A percentile compares a stretch with the other conserved stretches of the same genome.
Conservation (phyloP, 768 basidiomycete species). For the Baorangia bicolor region DNA sequence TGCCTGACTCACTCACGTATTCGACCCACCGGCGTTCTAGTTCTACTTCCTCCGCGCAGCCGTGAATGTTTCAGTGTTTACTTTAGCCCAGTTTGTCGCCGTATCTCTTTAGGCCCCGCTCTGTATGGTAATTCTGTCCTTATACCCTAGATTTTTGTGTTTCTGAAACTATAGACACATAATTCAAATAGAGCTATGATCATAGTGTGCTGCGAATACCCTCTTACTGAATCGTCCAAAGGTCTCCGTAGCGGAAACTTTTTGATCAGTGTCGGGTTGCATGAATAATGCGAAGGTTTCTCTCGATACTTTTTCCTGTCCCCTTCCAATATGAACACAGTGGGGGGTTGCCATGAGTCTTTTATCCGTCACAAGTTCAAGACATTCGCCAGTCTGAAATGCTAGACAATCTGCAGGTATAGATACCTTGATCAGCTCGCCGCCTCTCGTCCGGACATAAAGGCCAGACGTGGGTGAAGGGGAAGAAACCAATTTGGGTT, state of each 20-base stretch:
- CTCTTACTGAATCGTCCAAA: slow-evolving; percentile 91
- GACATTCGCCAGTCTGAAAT: slow-evolving; percentile 96
- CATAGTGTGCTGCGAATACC: slow-evolving; percentile 61
- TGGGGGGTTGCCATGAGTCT: slow-evolving; percentile 91
- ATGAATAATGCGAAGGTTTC: slow-evolving; percentile 91
- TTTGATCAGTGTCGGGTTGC: slow-evolving; percentile 83
- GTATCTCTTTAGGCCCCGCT: not conserved
- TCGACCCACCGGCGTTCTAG: slow-evolving; percentile 41
- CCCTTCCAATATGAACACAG: slow-evolving; percentile 76
- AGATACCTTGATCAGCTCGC: slow-evolving; percentile 74
- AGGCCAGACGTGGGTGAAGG: slow-evolving; percentile 82
- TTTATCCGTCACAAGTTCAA: slow-evolving; percentile 83
- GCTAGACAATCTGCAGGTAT: slow-evolving; percentile 87
- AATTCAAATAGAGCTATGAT: slow-evolving; percentile 21
- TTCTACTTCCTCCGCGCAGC: slow-evolving; percentile 32
- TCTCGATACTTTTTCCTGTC: slow-evolving; percentile 55
- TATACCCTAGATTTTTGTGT: slow-evolving; percentile 6
- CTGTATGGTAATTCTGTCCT: slow-evolving; percentile 6
- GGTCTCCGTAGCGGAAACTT: slow-evolving; percentile 65
- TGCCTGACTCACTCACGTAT: slow-evolving; percentile 52
- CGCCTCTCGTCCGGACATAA: slow-evolving; percentile 86
- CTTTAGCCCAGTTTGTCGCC: not conserved
- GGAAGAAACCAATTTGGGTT: slow-evolving; percentile 52
- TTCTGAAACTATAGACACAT: slow-evolving; percentile 9
- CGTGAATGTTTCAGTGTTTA: slow-evolving; percentile 12